phyloP scores from a whole-genome alignment of 1,284 basidiomycete species.

The Ustilago loliicola region DNA sequence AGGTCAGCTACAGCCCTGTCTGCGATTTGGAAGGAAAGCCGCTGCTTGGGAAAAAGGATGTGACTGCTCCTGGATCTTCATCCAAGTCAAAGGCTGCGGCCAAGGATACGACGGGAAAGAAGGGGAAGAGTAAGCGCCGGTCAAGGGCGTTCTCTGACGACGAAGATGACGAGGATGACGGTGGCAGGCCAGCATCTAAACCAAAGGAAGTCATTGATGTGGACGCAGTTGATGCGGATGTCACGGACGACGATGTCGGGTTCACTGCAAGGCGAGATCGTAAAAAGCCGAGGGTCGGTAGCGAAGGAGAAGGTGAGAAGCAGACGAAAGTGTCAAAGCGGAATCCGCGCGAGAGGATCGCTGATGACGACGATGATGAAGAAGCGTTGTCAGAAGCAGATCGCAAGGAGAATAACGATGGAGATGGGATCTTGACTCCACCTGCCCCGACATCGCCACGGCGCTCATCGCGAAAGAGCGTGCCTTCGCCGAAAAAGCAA shows the following conservation, averaged over 20 bases:
- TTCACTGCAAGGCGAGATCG: slow-evolving; percentile 22
- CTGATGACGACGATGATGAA: slow-evolving; percentile 8
- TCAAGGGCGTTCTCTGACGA: slow-evolving; percentile 34
- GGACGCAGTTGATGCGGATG: slow-evolving; percentile 19
- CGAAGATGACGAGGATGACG: slow-evolving; percentile 19
- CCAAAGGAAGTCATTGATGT: slow-evolving; percentile 4
- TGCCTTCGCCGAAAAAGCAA: slow-evolving; percentile 33
- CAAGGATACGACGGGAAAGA: slow-evolving; percentile 6
- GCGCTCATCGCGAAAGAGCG: slow-evolving; percentile 23
- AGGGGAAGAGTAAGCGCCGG: slow-evolving; percentile 18
- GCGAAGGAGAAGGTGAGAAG: slow-evolving; percentile 9
- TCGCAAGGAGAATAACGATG: slow-evolving; percentile 7
- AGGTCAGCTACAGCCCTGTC: slow-evolving; percentile 37
- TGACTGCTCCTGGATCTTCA: slow-evolving; percentile 2
- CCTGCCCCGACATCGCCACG: slow-evolving; percentile 23
- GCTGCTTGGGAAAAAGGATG: slow-evolving; percentile 14
- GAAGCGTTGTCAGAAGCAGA: background rate
- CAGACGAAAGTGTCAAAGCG: background rate
- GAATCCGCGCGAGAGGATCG: background rate
- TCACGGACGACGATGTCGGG: slow-evolving; percentile 38
- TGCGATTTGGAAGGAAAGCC: slow-evolving; percentile 46
- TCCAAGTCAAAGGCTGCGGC: slow-evolving; percentile 15
- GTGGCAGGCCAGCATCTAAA: background rate
- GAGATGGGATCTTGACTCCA: slow-evolving; percentile 31
- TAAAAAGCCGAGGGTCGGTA: slow-evolving; percentile 22